These are phyloP conservation scores for Irpex sp. DNA, from an alignment of 1,284 basidiomycete species.

Conservation along the genomic window DNA sequence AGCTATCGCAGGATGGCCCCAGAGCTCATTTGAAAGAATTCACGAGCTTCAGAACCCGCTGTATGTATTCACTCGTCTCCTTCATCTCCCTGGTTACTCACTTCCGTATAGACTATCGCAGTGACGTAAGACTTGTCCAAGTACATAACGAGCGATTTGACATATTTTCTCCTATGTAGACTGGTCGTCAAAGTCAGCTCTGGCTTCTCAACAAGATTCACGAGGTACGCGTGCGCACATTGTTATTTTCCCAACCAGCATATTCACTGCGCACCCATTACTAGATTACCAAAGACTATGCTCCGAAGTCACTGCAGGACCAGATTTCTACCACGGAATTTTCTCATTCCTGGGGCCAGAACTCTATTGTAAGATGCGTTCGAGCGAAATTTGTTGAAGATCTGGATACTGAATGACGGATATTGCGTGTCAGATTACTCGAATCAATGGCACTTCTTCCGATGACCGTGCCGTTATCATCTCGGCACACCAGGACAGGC, in stretches of 20 bases:
- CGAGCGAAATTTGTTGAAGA: constrained; percentile 10
- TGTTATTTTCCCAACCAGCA: constrained; percentile 6
- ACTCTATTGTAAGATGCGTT: constrained; percentile 64
- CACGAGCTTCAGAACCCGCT: constrained; percentile 67
- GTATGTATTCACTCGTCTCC: constrained; percentile 37
- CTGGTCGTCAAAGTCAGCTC: constrained; percentile 75
- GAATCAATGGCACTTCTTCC: constrained; percentile 65
- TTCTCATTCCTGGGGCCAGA: constrained; percentile 89
- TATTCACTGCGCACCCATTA: constrained; percentile 12
- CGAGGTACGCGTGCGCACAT: constrained; percentile 42
- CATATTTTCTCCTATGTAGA: constrained; percentile 38
- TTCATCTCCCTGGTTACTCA: constrained; percentile 30
- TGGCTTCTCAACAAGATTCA: constrained; percentile 79
- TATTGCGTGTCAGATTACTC: constrained; percentile 48
- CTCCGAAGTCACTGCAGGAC: constrained; percentile 50
- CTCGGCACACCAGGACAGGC: constrained; percentile 91
- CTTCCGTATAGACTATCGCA: constrained; percentile 66
- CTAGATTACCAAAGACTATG: constrained; percentile 65
- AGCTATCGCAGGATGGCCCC: constrained; percentile 63
- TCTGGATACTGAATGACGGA: constrained; percentile 3
- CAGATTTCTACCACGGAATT: constrained; percentile 78
- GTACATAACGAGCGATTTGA: constrained; percentile 6
- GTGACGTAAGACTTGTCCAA: constrained; percentile 47
- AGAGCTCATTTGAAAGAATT: constrained; percentile 71
- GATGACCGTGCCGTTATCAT: constrained; percentile 65